Percentiles rank a stretch among this genome's conserved stretches.
phyloP scores from a whole-genome alignment of 2,329 filamentous ascomycete genomes.

The Colletotrichum coccodes region DNA sequence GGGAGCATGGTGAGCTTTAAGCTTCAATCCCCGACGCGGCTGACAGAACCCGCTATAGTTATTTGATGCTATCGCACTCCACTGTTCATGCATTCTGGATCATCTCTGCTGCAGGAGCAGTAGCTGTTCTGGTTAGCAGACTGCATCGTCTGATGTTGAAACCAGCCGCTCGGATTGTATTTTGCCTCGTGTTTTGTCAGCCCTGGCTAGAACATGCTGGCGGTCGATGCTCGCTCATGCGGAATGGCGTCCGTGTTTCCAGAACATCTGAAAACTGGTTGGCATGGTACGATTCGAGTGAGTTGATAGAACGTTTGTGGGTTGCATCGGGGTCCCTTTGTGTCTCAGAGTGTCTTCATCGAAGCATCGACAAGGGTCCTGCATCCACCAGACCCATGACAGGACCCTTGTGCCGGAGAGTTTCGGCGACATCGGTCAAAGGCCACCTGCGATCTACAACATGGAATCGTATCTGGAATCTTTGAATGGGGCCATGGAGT shows the following conservation, averaged over 20 bases:
- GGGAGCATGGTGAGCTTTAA: conserved; percentile 30
- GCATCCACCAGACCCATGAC: conserved; percentile 16
- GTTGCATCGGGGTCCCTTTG: conserved; percentile 12
- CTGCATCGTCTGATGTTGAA: conserved; percentile 30
- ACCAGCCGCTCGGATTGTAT: conserved; percentile 29
- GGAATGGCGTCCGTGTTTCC: conserved; percentile 7
- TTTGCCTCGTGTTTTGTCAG: conserved; percentile 11
- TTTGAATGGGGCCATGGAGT: conserved; percentile 1
- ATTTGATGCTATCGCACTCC: conserved; percentile 11
- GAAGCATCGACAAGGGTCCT: conserved; percentile 23
- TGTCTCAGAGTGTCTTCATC: conserved; percentile 26
- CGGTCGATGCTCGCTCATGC: conserved; percentile 14
- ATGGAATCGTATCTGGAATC: conserved; percentile 14
- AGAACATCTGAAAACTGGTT: conserved; percentile 22
- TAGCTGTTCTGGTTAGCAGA: neutral
- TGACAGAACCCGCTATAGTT: conserved; percentile 19
- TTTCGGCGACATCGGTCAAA: conserved; percentile 15
- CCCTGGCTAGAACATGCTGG: conserved; percentile 12
- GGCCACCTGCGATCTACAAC: conserved; percentile 4
- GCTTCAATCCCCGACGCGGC: neutral
- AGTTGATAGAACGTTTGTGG: conserved; percentile 29
- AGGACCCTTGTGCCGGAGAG: conserved; percentile 20
- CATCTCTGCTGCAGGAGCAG: conserved; percentile 5
- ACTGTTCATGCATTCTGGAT: neutral
- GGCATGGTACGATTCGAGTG: conserved; percentile 26